Evolutionary conservation across 2,329 filamentous ascomycete genomes (phyloP), one percentile per base, ranked within the genome.

Genomic region (Aspergillus jensenii): DNA sequence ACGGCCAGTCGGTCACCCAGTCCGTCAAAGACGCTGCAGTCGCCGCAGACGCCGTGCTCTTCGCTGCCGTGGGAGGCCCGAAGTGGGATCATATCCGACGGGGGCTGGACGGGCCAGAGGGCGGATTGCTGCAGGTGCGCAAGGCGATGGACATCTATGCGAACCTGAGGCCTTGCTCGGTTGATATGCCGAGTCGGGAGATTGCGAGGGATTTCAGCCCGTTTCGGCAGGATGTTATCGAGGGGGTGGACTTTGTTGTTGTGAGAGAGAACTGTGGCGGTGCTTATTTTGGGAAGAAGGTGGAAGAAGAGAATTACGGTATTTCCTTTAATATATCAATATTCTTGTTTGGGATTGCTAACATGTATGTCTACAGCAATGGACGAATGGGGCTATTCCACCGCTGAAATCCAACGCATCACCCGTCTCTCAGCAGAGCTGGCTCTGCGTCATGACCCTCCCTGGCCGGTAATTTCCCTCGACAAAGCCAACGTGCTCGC

Each of bases 401-500:
- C 88, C 25, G 73, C 82, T 45, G 93, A 97, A 80, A 86, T 96
- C 59, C 89, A 93, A 82, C 87, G 92, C 50, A 85, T 96, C 58
- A 88, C 90, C 4, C 83, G 91, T 43, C 81, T 96, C 47, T 90
- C 88, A 1, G 92, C 88, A 1, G 85, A 88, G 74, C 81, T 96
- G 23, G 92, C 93, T 2, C 81, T 91, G 31, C 86, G 86, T 23
- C 84, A 87, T 62, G 80, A 88, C 68, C 88, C 89, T 1, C 88
- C 88, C 0, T 83, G 87, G 59, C 88, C 87, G 39, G 90, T 96
- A 31, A 90, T 87, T 84, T 91, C 86, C 66, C 80, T 96, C 66
- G 93, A 97, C 77, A 96, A 96, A 84, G 93, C 93, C 27, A 97
- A 97, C 72, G 92, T 96, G 39, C 83, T 97, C 62, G 92, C 92